phyloP scores from a whole-genome alignment of 1,139 yeast species.

The Protomyces inundatus region DNA sequence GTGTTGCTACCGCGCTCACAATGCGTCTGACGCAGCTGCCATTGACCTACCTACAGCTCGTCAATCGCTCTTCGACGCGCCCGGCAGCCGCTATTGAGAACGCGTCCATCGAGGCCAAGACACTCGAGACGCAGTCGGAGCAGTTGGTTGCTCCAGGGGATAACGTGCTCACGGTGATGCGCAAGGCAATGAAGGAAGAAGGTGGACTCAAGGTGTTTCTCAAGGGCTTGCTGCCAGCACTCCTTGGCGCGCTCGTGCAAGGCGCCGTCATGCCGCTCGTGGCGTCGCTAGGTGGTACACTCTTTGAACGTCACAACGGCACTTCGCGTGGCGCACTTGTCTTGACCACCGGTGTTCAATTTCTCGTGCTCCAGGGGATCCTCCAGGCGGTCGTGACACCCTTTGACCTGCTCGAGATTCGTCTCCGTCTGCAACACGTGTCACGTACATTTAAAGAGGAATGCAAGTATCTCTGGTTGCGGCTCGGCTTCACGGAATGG shows the following conservation, averaged over 20 bases:
- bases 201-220: not conserved
- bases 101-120: not conserved
- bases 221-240: not conserved
- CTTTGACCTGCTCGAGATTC: not conserved
- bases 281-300: not conserved
- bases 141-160: not conserved
- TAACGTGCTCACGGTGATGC: not conserved
- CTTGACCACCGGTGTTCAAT: not conserved
- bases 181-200: not conserved
- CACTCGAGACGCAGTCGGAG: not conserved
- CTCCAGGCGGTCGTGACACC: not conserved
- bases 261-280: not conserved
- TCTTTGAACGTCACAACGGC: not conserved
- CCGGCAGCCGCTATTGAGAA: not conserved
- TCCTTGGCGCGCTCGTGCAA: not conserved
- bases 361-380: not conserved
- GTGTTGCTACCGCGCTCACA: not conserved
- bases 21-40: not conserved
- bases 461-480: not conserved
- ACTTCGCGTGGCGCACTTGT: not conserved
- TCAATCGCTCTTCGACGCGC: not conserved
- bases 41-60: not conserved
- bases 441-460: slow-evolving; percentile 5
- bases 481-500: slow-evolving; percentile 1
- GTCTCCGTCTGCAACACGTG: not conserved